These are phyloP conservation scores for Arachis stenosperma DNA, from an alignment of 306 rosid species.

Conservation along the genomic window DNA sequence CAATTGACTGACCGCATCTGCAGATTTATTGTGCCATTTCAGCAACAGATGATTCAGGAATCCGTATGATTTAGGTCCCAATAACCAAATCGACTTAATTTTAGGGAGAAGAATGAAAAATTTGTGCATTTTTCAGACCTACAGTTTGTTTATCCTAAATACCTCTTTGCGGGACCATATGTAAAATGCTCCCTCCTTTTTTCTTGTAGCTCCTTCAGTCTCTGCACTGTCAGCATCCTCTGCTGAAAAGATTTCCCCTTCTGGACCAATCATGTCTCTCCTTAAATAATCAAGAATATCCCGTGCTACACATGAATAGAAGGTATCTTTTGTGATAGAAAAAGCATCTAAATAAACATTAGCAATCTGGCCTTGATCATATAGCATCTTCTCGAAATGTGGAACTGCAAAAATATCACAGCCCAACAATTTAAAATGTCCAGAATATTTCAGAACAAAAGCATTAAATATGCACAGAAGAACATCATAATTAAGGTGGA, in stretches of 20 bases:
- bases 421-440: slow-evolving; percentile 36
- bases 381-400: slow-evolving; percentile 98
- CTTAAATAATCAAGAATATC: slow-evolving; percentile 90
- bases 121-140: slow-evolving; percentile 30
- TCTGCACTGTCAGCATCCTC: slow-evolving; percentile 99
- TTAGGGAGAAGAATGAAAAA: slow-evolving; percentile 3
- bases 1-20: slow-evolving; percentile 14
- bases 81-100: slow-evolving; percentile 7
- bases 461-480: slow-evolving; percentile 17
- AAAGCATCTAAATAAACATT: slow-evolving; percentile 82
- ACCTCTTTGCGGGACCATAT: slow-evolving; percentile 92
- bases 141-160: slow-evolving; percentile 3
- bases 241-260: slow-evolving; percentile 97
- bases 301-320: slow-evolving; percentile 66
- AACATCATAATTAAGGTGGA: slow-evolving; percentile 8
- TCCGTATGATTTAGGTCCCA: slow-evolving; percentile 14
- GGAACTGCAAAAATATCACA: slow-evolving; percentile 71
- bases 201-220: slow-evolving; percentile 66
- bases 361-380: slow-evolving; percentile 93
- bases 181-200: slow-evolving; percentile 92
- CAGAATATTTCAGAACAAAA: slow-evolving; percentile 33
- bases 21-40: not conserved
- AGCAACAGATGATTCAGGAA: not conserved
- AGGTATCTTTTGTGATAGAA: slow-evolving; percentile 74
- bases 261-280: slow-evolving; percentile 93